phyloP scores from a whole-genome alignment of 805 yeast genomes.

The Candida xiaguanensis region DNA sequence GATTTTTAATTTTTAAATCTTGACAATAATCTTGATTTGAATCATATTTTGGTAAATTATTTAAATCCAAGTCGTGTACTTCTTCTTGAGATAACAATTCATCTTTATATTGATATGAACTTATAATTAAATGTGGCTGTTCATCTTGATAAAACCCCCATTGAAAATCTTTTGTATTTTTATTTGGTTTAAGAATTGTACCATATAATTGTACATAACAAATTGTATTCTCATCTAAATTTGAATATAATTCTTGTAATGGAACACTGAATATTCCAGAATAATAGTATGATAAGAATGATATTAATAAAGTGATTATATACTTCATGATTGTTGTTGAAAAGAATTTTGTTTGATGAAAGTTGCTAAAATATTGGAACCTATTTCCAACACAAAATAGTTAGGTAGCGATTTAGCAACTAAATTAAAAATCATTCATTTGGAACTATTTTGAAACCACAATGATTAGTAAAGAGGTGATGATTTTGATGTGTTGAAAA shows the following conservation, averaged over 20 bases:
- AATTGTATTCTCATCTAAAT: background rate
- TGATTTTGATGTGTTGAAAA: too few species aligned
- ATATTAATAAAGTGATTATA: background rate
- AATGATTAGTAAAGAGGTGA: too few species aligned
- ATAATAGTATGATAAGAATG: background rate
- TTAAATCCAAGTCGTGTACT: background rate
- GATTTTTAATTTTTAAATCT: background rate
- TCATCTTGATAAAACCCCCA: background rate
- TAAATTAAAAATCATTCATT: too few species aligned
- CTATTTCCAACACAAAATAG: background rate
- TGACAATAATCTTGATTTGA: background rate
- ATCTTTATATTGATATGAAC: background rate
- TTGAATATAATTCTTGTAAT: background rate
- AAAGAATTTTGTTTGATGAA: background rate
- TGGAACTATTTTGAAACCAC: too few species aligned
- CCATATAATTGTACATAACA: conserved; percentile 5
- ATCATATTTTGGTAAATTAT: background rate
- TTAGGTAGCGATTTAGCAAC: background rate
- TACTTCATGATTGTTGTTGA: background rate
- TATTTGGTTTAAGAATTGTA: background rate
- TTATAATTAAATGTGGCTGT: background rate
- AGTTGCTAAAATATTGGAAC: background rate
- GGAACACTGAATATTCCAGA: background rate
- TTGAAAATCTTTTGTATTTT: background rate
- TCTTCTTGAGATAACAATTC: background rate